Base-by-base conservation (phyloP, 352 stramenopile species). In the Pythium coloratum region DNA sequence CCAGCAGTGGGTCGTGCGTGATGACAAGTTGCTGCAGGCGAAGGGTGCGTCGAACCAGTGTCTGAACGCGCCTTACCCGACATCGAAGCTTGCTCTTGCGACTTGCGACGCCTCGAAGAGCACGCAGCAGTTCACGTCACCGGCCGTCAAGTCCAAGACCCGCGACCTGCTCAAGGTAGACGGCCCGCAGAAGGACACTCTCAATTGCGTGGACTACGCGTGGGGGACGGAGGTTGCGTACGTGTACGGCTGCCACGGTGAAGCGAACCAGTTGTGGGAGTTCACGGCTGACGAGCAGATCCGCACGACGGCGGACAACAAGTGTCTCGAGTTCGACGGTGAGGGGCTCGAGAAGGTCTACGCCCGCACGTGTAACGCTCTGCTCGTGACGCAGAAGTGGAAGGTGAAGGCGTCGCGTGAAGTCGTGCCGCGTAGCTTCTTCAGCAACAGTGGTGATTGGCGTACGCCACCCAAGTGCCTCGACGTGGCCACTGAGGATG, bases 251-350 rank as follows among this genome's bases (percentile, higher is more conserved):
- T 59, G 53, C 53, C 53, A 59, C 53, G 53, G 53, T 10, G 32
- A 30, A 7, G 16, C 30, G 1, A 59, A 59, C 53, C 53, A 59
- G 53, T 5, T 44, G 32, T 59, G 53, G 53, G 9, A 59, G 30
- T 42, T 59, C 53, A 59, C 53, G 2, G 26, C 2, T 32, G 53
- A 59, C 53, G 34, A 59, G 13, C 26, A 59, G 53, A n/a, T 59
- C 16, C 53, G 53, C 53, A 46, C 13, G 13, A 30, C 13, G 3
- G 34, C 30, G 10, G 55, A 51, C 44, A 61, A 51, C 55, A 61
- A 61, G 55, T 61, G 55, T 38, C 55, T 61, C 14, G 44, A 50
- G 44, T 50, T 50, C 9, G 55, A 61, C n/a, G 36, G 26, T 24
- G 24, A 50, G 10, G 55, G 18, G 2, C 20, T 51, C 3, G 44